These are phyloP conservation scores for Phytopythium oedochilum DNA, from an alignment of 352 stramenopile genomes.

Conservation along the genomic window DNA sequence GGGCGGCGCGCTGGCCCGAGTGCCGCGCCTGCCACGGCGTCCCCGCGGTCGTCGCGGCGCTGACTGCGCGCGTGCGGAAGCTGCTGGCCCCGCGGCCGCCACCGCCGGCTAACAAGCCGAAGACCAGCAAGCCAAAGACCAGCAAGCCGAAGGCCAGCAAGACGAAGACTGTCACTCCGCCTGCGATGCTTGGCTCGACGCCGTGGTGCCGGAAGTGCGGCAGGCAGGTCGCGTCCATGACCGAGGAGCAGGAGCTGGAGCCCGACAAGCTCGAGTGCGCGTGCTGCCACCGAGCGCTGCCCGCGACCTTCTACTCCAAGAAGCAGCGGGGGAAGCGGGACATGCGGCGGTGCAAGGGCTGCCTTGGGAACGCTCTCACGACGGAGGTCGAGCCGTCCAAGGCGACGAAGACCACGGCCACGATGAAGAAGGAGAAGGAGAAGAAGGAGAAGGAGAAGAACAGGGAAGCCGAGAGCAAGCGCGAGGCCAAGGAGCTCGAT, in stretches of 20 bases:
- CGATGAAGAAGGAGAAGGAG: background rate
- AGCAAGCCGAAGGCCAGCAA: no score
- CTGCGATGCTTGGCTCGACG: no score
- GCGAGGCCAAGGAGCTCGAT: no score
- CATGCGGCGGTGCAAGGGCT: background rate
- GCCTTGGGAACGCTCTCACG: slow-evolving; percentile 1
- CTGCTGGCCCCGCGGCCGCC: background rate
- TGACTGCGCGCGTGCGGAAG: background rate
- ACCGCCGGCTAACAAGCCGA: no score
- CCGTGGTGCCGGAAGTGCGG: no score
- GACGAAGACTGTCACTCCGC: no score
- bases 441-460: slow-evolving; percentile 4
- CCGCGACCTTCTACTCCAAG: background rate
- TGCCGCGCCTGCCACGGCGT: slow-evolving; percentile 4
- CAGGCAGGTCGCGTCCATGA: background rate
- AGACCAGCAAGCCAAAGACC: no score
- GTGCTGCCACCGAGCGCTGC: background rate
- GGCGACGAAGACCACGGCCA: background rate
- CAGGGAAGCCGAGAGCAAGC: no score
- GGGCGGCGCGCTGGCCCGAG: background rate
- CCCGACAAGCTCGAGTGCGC: background rate
- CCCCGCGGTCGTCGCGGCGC: background rate
- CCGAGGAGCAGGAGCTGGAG: background rate
- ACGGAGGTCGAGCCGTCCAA: background rate
- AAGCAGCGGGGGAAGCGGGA: background rate